Evolutionary conservation across 73 alveolate genomes (phyloP).

Genomic region (Tetrahymena thermophila): DNA sequence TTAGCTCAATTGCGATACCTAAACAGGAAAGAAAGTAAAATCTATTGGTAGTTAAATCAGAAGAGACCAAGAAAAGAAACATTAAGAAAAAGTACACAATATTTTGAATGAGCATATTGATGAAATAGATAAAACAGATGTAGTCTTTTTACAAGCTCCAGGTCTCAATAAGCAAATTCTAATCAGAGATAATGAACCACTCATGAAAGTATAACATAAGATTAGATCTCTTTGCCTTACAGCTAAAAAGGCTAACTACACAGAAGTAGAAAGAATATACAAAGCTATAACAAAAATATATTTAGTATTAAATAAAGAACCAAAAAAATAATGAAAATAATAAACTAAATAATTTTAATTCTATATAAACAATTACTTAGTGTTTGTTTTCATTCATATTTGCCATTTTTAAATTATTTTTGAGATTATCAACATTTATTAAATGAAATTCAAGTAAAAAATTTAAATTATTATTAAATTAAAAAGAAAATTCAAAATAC

Average conservation of each 20-base stretch:
- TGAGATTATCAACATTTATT: too few species aligned
- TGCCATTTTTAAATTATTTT: too few species aligned
- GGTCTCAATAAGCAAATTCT: conserved; percentile 86
- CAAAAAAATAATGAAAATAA: background rate
- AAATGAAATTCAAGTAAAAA: too few species aligned
- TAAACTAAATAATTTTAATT: too few species aligned
- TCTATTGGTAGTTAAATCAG: conserved; percentile 94
- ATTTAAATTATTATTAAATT: too few species aligned
- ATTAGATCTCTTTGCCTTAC: conserved; percentile 57
- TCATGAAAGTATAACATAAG: conserved; percentile 50
- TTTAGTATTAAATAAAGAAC: conserved; percentile 9
- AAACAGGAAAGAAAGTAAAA: conserved; percentile 60
- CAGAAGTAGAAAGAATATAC: conserved; percentile 62
- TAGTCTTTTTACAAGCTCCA: conserved; percentile 94
- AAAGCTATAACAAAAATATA: conserved; percentile 48
- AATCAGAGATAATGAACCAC: conserved; percentile 75
- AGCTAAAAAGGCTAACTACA: conserved; percentile 66
- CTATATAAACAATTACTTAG: too few species aligned
- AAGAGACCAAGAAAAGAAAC: conserved; percentile 93
- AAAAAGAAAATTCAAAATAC: too few species aligned
- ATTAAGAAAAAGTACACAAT: conserved; percentile 79
- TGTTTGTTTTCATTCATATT: too few species aligned
- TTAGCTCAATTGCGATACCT: conserved; percentile 77
- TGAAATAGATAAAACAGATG: conserved; percentile 68
- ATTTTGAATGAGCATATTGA: conserved; percentile 63